Evolutionary conservation across 2,329 filamentous ascomycete species (phyloP), one percentile per base, ranked within the genome.

Genomic region (Tricladium varicosporioides): DNA sequence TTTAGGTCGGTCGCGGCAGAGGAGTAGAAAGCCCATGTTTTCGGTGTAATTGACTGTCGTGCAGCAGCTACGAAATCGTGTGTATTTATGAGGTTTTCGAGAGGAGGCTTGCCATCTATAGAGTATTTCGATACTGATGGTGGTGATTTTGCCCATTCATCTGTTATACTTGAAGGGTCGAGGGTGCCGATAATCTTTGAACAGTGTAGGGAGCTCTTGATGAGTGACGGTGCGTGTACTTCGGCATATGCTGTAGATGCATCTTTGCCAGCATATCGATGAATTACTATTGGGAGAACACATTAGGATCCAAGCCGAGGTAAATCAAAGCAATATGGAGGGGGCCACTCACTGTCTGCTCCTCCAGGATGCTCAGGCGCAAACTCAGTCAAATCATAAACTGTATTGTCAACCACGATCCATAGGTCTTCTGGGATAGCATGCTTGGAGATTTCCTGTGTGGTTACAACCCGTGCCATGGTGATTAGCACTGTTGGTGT

Each of bases 1-100:
- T 78, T 78, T 18, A 92, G 78, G 72, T 97, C 86, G 5, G 84
- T 87, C 10, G 85, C 82, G 1, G 85, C 86, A 8, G 83, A 86
- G 16, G 83, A 86, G 67, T 85, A 82, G 65, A 88, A 89, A 0
- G 85, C 86, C 83, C 83, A 88, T n/a, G 85, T 81, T 65, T 89
- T 88, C 18, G 79, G 77, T 8, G 77, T 76, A 48, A 86, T 76
- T 5, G 78, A 80, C 22, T 74, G 73, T 14, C 78, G 76, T 3
- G 85, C 85, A 0, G 80, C 82, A 10, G 72, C 57, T 51, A 83
- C 78, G 65, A 88, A 88, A 71, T 88, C 85, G 59, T 84, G 75
- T 5, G 80, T 74, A 63, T 77, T 84, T 66, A 86, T 81, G 19
- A 86, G 66, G 10, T 75, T 78, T n/a, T 78, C 71, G 11, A 85